Evolutionary conservation across 768 basidiomycete species (phyloP), one percentile per base, ranked within the genome.

Genomic region (Sarcodon aspratus): DNA sequence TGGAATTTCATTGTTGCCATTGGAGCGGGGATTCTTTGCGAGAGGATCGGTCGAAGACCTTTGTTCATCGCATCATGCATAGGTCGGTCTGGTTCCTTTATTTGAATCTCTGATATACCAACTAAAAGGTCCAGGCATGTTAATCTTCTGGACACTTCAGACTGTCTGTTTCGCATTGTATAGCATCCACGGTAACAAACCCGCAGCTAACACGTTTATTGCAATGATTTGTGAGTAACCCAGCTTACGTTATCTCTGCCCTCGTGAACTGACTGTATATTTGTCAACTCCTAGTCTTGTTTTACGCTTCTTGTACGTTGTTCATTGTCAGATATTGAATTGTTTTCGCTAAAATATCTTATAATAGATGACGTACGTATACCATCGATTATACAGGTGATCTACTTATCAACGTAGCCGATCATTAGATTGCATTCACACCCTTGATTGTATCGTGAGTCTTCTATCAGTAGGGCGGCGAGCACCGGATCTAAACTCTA

Each of bases 1-100:
- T 79, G 65, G 61, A 78, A 79, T 60, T 73, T 80, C 46, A 59
- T 74, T 50, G 64, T 76, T 40, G 75, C 76, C n/a, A 62, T 77
- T 45, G 46, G 62, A 21, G 74, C 75, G 32, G 73, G 70, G 27
- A 63, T 75, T 48, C 60, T 74, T 15, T 73, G 71, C 48, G 77
- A 79, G 52, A 64, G 66, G 36, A 63, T 68, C 38, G 77, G 79
- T 12, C 60, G 79, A 40, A 68, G 77, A 1, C 69, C 64, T 4
- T 59, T 79, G 33, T 78, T 77, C 65, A 61, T 78, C 49, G 66
- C 57, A 9, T 74, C 75, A 9, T 70, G 69, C 7, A 56, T 65
- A 48, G 72, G 72, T 66, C 44, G 44, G 67, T 59, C 32, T 1
- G 33, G 32, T 12, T 31, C 6, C 9, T 10, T 13, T 6, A 6